Evolutionary conservation across 306 rosid genomes (phyloP), one percentile per base, ranked within the genome.

Genomic region (Corylus avellana): DNA sequence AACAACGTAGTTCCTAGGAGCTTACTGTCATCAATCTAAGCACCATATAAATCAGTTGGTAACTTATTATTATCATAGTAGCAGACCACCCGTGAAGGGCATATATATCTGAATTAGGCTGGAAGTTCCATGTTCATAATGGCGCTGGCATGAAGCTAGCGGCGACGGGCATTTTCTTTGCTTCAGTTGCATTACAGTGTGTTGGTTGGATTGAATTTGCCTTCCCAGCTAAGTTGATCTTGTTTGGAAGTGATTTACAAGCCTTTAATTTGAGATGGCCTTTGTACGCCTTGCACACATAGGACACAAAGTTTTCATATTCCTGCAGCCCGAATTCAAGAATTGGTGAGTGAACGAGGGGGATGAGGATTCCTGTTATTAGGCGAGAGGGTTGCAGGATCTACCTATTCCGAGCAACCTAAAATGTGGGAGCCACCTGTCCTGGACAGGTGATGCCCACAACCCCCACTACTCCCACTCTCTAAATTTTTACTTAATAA

Each of bases 201-300:
- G 35, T 6, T 0, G 64, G 64, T 22, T 59, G 46, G 46, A 42
- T 59, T 59, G 66, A 25, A 59, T 58, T 59, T 12, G 35, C 37
- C 4, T 22, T 25, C 32, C 12, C 66, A 59, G 11, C 66, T 25
- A 59, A 25, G 66, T 59, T 59, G 66, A 22, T 25, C 66, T 22
- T 29, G 37, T 35, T 1, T 67, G 48, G 27, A 29, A 35, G 32
- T 10, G 70, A 47, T 46, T 10, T 39, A 79, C 86, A 85, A 56
- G 75, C 84, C 71, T 68, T 50, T 75, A 83, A 81, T 66, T 29
- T 64, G 9, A 75, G 69, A 47, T 29, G 51, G 56, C 81, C 88
- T 48, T 39, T 64, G 70, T 78, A 78, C 20, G 88, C 81, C 18
- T 64, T 51, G 70, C 86, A 85, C 42, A 79, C 75, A 47, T 81